phyloP scores from a whole-genome alignment of 495 filamentous ascomycete species.

The Tuber umbilicatum region DNA sequence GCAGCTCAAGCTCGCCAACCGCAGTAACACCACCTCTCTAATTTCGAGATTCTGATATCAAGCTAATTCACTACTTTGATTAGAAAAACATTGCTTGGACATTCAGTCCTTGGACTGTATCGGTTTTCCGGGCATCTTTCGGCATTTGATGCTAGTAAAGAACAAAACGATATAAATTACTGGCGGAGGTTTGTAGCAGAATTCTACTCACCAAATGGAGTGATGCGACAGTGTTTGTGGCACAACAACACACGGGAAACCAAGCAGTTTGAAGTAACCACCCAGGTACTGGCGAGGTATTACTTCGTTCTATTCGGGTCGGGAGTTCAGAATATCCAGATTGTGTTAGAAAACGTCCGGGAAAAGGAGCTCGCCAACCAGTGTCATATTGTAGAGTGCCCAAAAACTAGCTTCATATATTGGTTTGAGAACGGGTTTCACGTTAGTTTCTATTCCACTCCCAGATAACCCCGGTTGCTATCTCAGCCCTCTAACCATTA shows the following conservation, averaged over 20 bases:
- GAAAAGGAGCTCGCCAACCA: conserved; percentile 49
- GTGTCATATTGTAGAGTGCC: conserved; percentile 50
- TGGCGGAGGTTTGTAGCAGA: conserved; percentile 60
- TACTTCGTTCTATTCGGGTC: conserved; percentile 61
- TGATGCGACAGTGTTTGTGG: conserved; percentile 53
- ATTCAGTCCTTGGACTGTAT: conserved; percentile 50
- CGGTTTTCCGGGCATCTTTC: conserved; percentile 54
- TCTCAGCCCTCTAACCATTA: conserved; percentile 2
- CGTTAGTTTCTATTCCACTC: conserved; percentile 41
- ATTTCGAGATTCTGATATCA: conserved; percentile 42
- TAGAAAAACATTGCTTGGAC: conserved; percentile 41
- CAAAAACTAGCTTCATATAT: conserved; percentile 52
- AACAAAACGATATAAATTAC: conserved; percentile 49
- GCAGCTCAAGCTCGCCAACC: conserved; percentile 44
- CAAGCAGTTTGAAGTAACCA: conserved; percentile 61
- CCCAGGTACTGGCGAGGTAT: conserved; percentile 57
- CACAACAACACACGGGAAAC: conserved; percentile 45
- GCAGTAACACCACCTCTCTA: conserved; percentile 39
- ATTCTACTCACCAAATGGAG: conserved; percentile 56
- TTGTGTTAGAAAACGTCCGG: conserved; percentile 52
- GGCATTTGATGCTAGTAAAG: conserved; percentile 43
- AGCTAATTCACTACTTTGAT: conserved; percentile 44
- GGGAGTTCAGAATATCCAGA: conserved; percentile 59
- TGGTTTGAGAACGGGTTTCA: conserved; percentile 55
- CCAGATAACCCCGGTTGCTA: background rate